A percentile compares a stretch with the other conserved stretches of the same genome.
Conservation (phyloP, 1,284 basidiomycete genomes). For the Cryptococcus deneoformans region DNA sequence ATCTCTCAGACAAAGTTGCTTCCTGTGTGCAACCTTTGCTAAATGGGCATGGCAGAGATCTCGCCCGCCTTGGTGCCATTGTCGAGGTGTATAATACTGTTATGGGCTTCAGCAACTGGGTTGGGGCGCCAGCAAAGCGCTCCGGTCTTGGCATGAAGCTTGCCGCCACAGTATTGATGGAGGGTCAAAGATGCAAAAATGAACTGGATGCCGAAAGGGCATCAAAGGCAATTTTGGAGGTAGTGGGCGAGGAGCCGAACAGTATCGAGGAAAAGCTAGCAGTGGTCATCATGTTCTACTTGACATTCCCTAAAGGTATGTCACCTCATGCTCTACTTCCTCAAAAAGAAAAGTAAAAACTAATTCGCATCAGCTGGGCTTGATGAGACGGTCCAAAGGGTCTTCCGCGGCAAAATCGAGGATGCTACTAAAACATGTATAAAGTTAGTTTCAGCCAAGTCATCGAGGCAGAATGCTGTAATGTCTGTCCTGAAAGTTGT, state of each 20-base stretch:
- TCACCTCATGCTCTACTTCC: neutral
- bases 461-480: neutral
- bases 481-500: neutral
- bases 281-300: neutral
- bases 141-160: neutral
- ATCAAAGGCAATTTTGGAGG: neutral
- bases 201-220: neutral
- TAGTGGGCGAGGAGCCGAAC: neutral
- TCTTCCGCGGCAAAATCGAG: neutral
- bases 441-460: neutral
- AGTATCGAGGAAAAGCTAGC: neutral
- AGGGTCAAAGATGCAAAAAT: neutral
- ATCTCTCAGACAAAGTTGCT: neutral
- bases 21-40: neutral
- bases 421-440: neutral
- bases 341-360: neutral
- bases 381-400: neutral
- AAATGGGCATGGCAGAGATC: neutral
- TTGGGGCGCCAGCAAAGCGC: neutral
- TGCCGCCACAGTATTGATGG: neutral
- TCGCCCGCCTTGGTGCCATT: neutral
- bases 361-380: neutral
- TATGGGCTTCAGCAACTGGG: neutral
- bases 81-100: neutral
- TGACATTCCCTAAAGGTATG: slow-evolving; percentile 1